Evolutionary conservation across 2,329 filamentous ascomycete species (phyloP).

Genomic region (Fusarium mundagurra): DNA sequence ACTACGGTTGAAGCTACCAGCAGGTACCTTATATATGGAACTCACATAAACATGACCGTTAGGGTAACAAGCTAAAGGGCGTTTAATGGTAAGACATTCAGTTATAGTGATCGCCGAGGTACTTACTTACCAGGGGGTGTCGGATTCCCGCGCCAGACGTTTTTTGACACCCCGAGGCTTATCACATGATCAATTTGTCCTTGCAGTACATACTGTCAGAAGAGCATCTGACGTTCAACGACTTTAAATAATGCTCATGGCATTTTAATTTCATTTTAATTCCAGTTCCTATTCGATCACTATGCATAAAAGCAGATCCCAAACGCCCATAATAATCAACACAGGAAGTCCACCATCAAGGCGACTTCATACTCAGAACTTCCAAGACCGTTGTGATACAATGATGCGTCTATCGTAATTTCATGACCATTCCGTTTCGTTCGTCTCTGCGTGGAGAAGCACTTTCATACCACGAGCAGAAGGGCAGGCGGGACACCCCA

Average conservation of each 20-base stretch:
- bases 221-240: neutral
- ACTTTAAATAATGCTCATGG: slow-evolving; percentile 23
- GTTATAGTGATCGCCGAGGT: neutral
- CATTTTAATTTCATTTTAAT: slow-evolving; percentile 7
- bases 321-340: slow-evolving; percentile 24
- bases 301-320: slow-evolving; percentile 5
- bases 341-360: slow-evolving; percentile 8
- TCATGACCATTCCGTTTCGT: slow-evolving; percentile 48
- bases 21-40: neutral
- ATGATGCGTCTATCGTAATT: slow-evolving; percentile 31
- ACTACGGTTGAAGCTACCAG: neutral
- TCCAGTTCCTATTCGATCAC: neutral
- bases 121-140: too few relatives aligned
- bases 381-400: slow-evolving; percentile 1
- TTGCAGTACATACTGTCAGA: neutral
- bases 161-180: too few relatives aligned
- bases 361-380: slow-evolving; percentile 11
- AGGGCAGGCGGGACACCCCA: slow-evolving; percentile 55
- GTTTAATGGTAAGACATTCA: neutral
- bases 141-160: too few relatives aligned
- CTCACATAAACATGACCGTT: neutral
- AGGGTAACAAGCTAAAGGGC: neutral
- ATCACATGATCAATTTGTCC: neutral
- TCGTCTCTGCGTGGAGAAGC: slow-evolving; percentile 55
- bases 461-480: slow-evolving; percentile 62